A percentile compares a stretch with the other conserved stretches of the same genome.
Conservation (phyloP, 1,284 basidiomycete genomes). For the Apiotrichum montevideense region DNA sequence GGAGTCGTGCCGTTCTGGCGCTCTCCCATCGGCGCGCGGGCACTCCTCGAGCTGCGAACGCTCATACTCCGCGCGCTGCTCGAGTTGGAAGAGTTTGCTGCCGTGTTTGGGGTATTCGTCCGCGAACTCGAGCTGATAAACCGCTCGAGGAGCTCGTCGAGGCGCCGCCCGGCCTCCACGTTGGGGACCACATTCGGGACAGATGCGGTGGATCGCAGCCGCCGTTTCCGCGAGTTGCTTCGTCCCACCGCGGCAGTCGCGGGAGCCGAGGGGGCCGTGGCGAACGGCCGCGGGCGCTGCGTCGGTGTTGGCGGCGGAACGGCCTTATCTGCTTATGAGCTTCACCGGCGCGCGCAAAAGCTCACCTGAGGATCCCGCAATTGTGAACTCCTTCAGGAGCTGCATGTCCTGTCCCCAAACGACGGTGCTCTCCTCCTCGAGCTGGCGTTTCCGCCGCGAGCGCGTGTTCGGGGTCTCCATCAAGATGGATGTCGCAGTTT, state of each 20-base stretch:
- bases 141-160: constrained; percentile 14
- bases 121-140: constrained; percentile 7
- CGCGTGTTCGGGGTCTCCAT: constrained; percentile 17
- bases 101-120: background rate
- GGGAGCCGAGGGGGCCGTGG: background rate
- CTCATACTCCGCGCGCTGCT: background rate
- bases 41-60: background rate
- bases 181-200: background rate
- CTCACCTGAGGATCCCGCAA: background rate
- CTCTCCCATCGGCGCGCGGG: constrained; percentile 2
- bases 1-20: background rate
- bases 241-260: background rate
- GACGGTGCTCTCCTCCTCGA: constrained; percentile 7
- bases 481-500: background rate
- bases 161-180: background rate
- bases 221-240: background rate
- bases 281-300: constrained; percentile 6
- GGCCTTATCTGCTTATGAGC: constrained; percentile 3
- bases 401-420: constrained; percentile 13
- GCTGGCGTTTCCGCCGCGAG: constrained; percentile 9
- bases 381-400: constrained; percentile 5
- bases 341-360: background rate
- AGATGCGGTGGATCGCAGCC: background rate
- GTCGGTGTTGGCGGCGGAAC: constrained; percentile 11
- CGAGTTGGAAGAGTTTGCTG: background rate